phyloP scores from a whole-genome alignment of 805 yeast genomes.

The Kodamaea fukazawae region DNA sequence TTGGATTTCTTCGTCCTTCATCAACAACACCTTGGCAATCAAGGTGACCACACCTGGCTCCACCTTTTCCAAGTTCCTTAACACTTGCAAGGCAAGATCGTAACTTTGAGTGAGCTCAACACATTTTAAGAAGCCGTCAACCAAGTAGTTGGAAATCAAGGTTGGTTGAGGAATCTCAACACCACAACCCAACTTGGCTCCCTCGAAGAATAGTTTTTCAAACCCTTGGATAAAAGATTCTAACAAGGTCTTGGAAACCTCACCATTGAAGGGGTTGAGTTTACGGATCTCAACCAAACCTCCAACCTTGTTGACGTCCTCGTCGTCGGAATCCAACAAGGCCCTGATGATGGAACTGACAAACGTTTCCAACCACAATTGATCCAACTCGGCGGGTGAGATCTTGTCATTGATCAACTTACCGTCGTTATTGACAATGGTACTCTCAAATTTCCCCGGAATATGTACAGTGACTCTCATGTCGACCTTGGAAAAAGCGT shows the following conservation, averaged over 20 bases:
- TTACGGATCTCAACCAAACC: conserved; percentile 81
- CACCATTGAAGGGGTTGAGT: conserved; percentile 66
- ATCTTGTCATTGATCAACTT: conserved; percentile 49
- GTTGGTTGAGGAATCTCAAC: conserved; percentile 71
- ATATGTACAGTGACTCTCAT: conserved; percentile 69
- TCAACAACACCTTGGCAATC: conserved; percentile 50
- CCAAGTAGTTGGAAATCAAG: conserved; percentile 61
- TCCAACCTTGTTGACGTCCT: conserved; percentile 50
- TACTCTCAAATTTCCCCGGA: conserved; percentile 69
- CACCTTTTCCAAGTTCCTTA: conserved; percentile 46
- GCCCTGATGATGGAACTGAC: conserved; percentile 74
- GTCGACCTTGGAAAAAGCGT: conserved; percentile 60
- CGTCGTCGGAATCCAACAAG: conserved; percentile 63
- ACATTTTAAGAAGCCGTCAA: conserved; percentile 67
- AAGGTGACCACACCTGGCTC: conserved; percentile 61
- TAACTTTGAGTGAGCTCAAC: conserved; percentile 64
- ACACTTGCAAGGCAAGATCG: conserved; percentile 57
- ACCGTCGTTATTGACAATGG: conserved; percentile 50
- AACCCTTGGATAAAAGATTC: conserved; percentile 58
- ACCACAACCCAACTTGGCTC: conserved; percentile 61
- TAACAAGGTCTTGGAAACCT: conserved; percentile 41
- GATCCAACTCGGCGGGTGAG: conserved; percentile 54
- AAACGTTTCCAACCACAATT: conserved; percentile 50
- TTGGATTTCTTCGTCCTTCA: conserved; percentile 57
- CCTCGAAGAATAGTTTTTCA: conserved; percentile 62